Evolutionary conservation across 345 rosid genomes (phyloP), one percentile per base, ranked within the genome.

Genomic region (Lenwebbia sp.): DNA sequence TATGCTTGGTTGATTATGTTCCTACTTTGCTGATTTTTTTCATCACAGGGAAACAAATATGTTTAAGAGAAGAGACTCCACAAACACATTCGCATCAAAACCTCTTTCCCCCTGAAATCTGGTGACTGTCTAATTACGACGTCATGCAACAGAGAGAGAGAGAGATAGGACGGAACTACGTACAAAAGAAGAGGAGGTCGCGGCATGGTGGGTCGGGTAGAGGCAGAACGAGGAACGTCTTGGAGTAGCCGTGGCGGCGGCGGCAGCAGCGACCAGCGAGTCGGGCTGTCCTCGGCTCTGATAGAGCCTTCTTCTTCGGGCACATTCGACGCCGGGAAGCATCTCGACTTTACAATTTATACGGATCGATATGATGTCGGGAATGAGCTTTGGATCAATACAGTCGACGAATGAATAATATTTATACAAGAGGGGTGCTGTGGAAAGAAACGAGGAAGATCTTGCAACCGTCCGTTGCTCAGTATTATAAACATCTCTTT

Each of bases 271-370:
- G 26, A 1, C 83, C 13, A 86, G 88, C 3, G 91, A 85, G 47
- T 94, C 92, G 10, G 87, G 82, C 74, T 87, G 81, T 0, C 88
- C 90, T 49, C 92, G 90, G 89, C 94, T 60, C 30, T 76, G 91
- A 9, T 88, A 94, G 89, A 93, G 94, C 83, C 94, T 86, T 83
- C 99, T 92, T 86, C 99, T 89, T 37, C 99, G 88, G 6, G 98
- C 98, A 83, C 93, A 92, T 89, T 95, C 96, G 52, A 96, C 96
- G 15, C 99, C 99, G 33, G 95, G 94, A 82, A 97, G 91, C 98
- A 94, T 94, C 25, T 93, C 98, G 83, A 82, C 65, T 54, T 70
- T 19, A 70, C 25, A 0, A 19, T 17, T 44, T 33, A 10, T 19
- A 41, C 3, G 26, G 25, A 65, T 8, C 2, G 8, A 15, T 13